Base-by-base conservation (phyloP, 176 grass and related monocot genomes). In the Carex pumila region DNA sequence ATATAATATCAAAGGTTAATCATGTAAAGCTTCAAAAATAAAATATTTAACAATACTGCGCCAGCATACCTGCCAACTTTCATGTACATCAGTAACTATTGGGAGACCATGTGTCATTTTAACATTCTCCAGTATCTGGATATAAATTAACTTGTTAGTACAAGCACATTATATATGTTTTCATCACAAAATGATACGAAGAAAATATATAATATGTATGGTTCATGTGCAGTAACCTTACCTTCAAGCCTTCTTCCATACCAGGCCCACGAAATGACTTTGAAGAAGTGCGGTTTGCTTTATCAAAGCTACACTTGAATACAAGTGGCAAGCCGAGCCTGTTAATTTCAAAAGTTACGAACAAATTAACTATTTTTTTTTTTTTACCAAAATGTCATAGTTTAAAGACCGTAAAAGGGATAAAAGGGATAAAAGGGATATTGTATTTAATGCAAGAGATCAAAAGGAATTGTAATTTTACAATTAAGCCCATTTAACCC, bases 301-400 rank as follows among this genome's bases (percentile, higher is more conserved):
- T 98, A 69, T 98, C 95, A 83, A 98, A 98, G 82, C 95, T 98
- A 18, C 89, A 94, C 83, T 98, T 98, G 86, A 98, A 98, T 67
- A 98, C 92, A 45, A 98, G 87, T 39, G 89, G 92, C 65, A 98
- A 78, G 18, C 95, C 92, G 61, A 98, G 89, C 85, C 95, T 98
- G 83, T 47, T 21, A 65, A 52, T 32, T 49, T 41, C n/a, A 84
- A 86, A 0, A 30, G 30, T 67, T 6, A 85, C 72, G 52, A n/a
- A 9, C n/a, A 85, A 45, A 22, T 19, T 22, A 43, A 43, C 9
- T 79, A 25, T 25, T 58, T 21, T 30, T 41, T 18, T 41, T 18
- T 68, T 81, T 80, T 25, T 0, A 9, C 29, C 43, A 12, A 4
- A 57, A 79, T 39, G 79, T 14, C 25, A 63, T 75, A 72, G 17